phyloP scores from a whole-genome alignment of 2,329 filamentous ascomycete species.

The Triangularia setosa region DNA sequence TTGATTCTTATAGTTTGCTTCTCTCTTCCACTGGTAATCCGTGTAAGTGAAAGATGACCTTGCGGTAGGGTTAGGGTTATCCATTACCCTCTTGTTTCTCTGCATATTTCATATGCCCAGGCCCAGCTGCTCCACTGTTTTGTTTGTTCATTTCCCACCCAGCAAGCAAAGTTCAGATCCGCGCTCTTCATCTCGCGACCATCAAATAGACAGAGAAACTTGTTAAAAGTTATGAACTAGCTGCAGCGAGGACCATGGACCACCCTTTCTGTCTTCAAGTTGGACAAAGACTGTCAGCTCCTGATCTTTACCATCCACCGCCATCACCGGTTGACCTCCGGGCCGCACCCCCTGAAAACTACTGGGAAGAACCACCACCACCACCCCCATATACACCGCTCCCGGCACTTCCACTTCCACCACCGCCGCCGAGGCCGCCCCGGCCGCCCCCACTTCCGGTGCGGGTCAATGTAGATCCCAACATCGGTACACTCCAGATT shows the following conservation, averaged over 20 bases:
- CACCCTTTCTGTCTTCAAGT: slow-evolving; percentile 3
- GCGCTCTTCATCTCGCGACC: background rate
- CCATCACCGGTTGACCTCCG: background rate
- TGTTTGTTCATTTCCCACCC: background rate
- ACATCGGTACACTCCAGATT: background rate
- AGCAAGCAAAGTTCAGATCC: background rate
- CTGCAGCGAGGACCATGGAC: background rate
- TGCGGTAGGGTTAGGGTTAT: background rate
- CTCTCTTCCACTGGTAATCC: too few relatives aligned
- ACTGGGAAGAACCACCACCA: background rate
- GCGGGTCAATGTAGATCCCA: slow-evolving; percentile 1
- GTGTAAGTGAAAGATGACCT: too few relatives aligned
- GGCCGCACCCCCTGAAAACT: background rate
- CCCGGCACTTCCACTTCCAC: slow-evolving; percentile 1
- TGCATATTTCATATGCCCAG: background rate
- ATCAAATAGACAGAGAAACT: background rate
- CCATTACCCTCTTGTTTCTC: background rate
- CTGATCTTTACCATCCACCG: background rate
- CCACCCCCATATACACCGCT: background rate
- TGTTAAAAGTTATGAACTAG: background rate
- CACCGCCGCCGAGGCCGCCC: background rate
- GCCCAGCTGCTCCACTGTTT: background rate
- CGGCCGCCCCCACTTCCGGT: slow-evolving; percentile 16
- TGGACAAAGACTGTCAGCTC: background rate
- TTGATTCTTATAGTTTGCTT: too few relatives aligned